Percentiles rank a stretch among this genome's conserved stretches.
Conservation (phyloP, 2,329 filamentous ascomycete genomes). For the Fusarium circinatum region DNA sequence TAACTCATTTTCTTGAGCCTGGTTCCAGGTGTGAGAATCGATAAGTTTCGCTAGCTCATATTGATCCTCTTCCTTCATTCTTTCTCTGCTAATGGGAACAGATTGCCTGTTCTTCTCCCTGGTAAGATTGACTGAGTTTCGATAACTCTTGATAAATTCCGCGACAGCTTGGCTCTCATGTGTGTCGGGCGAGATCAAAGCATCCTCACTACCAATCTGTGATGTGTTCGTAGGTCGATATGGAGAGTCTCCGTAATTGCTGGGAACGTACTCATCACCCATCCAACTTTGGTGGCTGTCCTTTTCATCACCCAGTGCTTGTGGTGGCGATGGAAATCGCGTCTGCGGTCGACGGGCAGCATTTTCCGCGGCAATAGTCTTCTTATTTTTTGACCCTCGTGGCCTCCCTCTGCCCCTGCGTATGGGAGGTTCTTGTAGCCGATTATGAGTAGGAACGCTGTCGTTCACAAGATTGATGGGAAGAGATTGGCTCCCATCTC, state of each 20-base stretch:
- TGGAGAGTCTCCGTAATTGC: not conserved
- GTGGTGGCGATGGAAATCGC: not conserved
- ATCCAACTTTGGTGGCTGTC: not conserved
- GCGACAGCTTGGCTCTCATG: not conserved
- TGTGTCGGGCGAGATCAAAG: not conserved
- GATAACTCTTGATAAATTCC: not conserved
- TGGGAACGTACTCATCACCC: not conserved
- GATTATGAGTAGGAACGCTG: rapidly evolving
- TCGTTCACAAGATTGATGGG: not conserved
- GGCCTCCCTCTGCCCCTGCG: not conserved
- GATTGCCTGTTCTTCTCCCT: not conserved
- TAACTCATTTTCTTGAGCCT: not conserved
- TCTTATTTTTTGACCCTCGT: not conserved
- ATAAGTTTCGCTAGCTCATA: too few species aligned
- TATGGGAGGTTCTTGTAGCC: too few species aligned
- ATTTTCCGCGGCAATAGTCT: not conserved
- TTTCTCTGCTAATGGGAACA: not conserved
- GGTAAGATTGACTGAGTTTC: not conserved
- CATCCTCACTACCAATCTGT: not conserved
- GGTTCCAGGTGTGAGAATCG: not conserved
- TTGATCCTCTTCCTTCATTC: not conserved
- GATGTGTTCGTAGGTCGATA: not conserved
- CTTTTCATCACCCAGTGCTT: not conserved
- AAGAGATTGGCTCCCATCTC: not conserved
- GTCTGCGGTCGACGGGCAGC: not conserved